Conservation (phyloP, 2,329 filamentous ascomycete species). For the Exophiala aquamarina region DNA sequence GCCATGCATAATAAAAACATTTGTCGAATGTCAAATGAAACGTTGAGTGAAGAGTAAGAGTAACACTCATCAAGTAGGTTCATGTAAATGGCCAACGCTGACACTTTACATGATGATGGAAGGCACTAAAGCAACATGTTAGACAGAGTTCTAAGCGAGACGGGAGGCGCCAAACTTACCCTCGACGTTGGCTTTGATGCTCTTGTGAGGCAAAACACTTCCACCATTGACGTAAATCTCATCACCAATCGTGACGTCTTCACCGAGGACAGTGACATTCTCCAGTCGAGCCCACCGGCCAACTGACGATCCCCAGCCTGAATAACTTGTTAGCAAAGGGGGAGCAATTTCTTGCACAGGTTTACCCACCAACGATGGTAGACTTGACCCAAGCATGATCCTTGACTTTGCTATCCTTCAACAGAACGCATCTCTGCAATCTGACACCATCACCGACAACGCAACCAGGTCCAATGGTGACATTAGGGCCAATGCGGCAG, state of each 20-base stretch:
- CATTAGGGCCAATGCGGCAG: slow-evolving; percentile 96
- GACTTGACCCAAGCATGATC: slow-evolving; percentile 99
- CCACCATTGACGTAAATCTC: slow-evolving; percentile 99
- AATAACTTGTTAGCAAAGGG: slow-evolving; percentile 2
- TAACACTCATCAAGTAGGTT: background rate
- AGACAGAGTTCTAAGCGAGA: background rate
- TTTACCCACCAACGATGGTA: slow-evolving; percentile 71
- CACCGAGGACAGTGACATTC: slow-evolving; percentile 96
- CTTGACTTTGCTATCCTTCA: slow-evolving; percentile 90
- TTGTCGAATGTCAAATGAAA: background rate
- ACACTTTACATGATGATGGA: slow-evolving; percentile 49
- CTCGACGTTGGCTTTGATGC: slow-evolving; percentile 97
- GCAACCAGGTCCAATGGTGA: slow-evolving; percentile 90
- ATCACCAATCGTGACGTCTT: slow-evolving; percentile 96
- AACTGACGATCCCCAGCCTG: slow-evolving; percentile 88
- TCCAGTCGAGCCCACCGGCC: slow-evolving; percentile 95
- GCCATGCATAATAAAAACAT: slow-evolving; percentile 3
- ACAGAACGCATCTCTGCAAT: slow-evolving; percentile 86
- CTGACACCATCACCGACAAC: slow-evolving; percentile 91
- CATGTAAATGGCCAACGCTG: background rate
- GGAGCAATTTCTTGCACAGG: background rate
- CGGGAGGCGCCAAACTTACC: slow-evolving; percentile 45
- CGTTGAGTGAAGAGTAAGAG: background rate
- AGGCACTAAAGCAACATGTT: slow-evolving; percentile 36
- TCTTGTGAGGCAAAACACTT: slow-evolving; percentile 95